A percentile compares a stretch with the other conserved stretches of the same genome.
These are phyloP conservation scores for Fusarium succisae DNA, from an alignment of 2,329 filamentous ascomycete genomes.

Conservation along the genomic window DNA sequence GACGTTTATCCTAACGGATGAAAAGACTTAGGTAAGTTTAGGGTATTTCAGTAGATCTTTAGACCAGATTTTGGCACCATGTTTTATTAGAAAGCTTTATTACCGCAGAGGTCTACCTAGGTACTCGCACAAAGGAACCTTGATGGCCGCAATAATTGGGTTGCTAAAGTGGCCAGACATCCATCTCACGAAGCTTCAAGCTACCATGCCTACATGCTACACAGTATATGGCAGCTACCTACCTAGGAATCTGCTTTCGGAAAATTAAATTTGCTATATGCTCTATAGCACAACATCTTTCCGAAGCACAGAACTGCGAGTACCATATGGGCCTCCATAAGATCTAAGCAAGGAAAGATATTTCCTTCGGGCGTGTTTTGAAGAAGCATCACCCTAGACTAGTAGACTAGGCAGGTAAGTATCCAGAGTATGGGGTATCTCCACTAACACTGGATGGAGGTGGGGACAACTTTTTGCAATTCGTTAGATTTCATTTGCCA, in stretches of 20 bases:
- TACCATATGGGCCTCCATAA: not conserved
- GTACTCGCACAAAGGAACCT: not conserved
- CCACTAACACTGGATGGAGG: conserved; percentile 6
- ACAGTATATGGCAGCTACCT: not conserved
- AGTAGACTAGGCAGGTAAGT: not conserved
- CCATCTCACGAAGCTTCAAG: not conserved
- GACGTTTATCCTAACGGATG: not conserved
- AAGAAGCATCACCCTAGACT: not conserved
- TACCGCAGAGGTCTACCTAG: not conserved
- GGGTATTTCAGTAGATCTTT: not conserved
- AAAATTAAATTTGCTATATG: not conserved
- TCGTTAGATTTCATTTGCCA: conserved; percentile 7
- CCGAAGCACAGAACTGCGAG: not conserved
- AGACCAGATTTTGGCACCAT: not conserved
- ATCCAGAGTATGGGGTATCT: not conserved
- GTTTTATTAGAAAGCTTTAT: not conserved
- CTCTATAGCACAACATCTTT: not conserved
- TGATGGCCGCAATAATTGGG: not conserved
- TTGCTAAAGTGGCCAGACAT: not conserved
- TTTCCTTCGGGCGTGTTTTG: not conserved
- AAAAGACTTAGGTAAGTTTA: not conserved
- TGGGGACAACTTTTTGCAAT: conserved; percentile 19
- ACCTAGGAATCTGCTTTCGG: not conserved
- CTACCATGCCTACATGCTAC: not conserved
- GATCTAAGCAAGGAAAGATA: not conserved